Percentiles rank a stretch among this genome's conserved stretches.
Conservation (phyloP, 2,329 filamentous ascomycete species). For the Nothopassalora personata region DNA sequence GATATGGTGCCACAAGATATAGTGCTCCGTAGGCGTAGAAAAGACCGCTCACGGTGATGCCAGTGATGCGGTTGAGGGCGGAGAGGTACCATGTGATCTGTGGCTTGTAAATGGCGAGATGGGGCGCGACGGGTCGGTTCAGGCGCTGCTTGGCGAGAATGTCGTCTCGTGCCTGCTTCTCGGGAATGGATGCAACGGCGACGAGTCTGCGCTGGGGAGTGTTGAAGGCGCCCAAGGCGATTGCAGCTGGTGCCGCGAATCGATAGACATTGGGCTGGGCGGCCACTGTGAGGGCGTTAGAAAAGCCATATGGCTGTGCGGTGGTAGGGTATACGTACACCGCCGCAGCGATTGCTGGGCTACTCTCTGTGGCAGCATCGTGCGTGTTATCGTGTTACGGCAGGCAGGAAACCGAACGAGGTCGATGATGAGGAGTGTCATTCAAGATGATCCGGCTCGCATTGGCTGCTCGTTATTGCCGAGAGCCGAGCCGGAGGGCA, state of each 20-base stretch:
- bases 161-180: slow-evolving; percentile 47
- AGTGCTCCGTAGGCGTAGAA: slow-evolving; percentile 76
- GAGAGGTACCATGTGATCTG: slow-evolving; percentile 80
- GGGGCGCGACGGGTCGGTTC: slow-evolving; percentile 74
- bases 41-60: slow-evolving; percentile 61
- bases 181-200: slow-evolving; percentile 54
- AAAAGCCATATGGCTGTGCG: background rate
- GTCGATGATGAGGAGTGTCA: slow-evolving; percentile 18
- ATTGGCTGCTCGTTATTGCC: no score
- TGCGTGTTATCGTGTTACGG: slow-evolving; percentile 19
- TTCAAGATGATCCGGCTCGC: background rate
- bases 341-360: slow-evolving; percentile 40
- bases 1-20: slow-evolving; percentile 73
- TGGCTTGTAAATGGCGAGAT: slow-evolving; percentile 78
- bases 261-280: slow-evolving; percentile 43
- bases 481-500: background rate
- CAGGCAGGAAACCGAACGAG: slow-evolving; percentile 20
- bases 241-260: slow-evolving; percentile 41
- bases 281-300: slow-evolving; percentile 34
- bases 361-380: slow-evolving; percentile 42
- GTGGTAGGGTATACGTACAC: slow-evolving; percentile 12
- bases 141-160: slow-evolving; percentile 79
- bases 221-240: slow-evolving; percentile 38
- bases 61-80: slow-evolving; percentile 78
- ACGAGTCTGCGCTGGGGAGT: slow-evolving; percentile 43